Evolutionary conservation across 2,329 filamentous ascomycete species (phyloP).

Genomic region (Akanthomyces lecanii): DNA sequence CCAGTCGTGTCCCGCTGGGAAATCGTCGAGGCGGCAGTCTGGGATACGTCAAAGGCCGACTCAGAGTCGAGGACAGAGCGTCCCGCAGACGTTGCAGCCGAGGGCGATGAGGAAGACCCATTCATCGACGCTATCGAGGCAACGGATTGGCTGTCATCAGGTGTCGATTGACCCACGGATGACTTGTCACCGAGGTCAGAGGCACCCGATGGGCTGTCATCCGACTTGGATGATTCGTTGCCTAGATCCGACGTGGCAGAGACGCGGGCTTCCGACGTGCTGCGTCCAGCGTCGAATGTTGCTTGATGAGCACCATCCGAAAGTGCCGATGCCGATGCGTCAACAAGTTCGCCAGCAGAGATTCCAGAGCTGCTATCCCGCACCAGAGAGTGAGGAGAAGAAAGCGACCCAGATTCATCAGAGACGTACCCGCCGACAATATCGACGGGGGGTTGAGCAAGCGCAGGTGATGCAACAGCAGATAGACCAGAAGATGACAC

Average conservation of each 20-base stretch:
- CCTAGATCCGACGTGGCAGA: background rate
- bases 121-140: background rate
- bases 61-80: background rate
- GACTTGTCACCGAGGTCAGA: too few relatives aligned
- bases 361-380: background rate
- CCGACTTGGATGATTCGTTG: too few relatives aligned
- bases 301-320: background rate
- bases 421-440: constrained; percentile 2
- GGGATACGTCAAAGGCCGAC: background rate
- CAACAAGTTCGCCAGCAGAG: background rate
- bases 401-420: background rate
- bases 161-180: too few relatives aligned
- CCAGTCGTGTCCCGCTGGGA: background rate
- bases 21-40: background rate
- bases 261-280: background rate
- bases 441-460: background rate
- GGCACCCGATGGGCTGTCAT: background rate
- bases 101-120: background rate
- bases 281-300: background rate
- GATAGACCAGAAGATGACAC: background rate
- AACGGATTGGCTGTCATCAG: background rate
- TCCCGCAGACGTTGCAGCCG: background rate
- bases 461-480: background rate
- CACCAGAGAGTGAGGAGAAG: background rate
- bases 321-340: background rate